These are phyloP conservation scores for Penicillium paxilli DNA, from an alignment of 495 filamentous ascomycete species.

Conservation along the genomic window DNA sequence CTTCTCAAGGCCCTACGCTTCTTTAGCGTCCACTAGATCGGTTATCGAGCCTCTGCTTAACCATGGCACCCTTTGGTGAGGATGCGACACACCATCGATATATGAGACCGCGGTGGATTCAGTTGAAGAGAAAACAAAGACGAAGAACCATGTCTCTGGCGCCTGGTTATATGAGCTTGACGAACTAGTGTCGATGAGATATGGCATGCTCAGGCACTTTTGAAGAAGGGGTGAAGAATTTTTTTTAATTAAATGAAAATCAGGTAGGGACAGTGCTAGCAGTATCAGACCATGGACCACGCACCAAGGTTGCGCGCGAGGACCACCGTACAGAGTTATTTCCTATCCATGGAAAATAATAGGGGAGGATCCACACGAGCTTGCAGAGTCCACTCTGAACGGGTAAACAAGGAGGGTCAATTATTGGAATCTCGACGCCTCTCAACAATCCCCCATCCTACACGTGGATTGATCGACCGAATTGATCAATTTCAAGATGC, in stretches of 20 bases:
- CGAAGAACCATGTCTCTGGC: no score
- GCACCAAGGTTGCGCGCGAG: not conserved
- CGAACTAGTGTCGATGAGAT: no score
- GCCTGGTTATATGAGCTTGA: not conserved
- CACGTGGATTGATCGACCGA: not conserved
- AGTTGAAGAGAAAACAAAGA: not conserved
- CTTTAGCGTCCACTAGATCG: conserved; percentile 29
- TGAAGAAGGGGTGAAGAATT: not conserved
- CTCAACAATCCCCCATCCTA: conserved; percentile 1
- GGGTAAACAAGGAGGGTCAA: conserved; percentile 48
- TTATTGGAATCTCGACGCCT: conserved; percentile 40
- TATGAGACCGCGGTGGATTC: conserved; percentile 15
- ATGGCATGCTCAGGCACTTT: no score
- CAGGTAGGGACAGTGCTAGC: not conserved
- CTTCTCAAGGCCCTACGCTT: conserved; percentile 12
- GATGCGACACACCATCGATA: conserved; percentile 21
- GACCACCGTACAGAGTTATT: conserved; percentile 14
- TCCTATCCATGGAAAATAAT: conserved; percentile 12
- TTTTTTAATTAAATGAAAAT: conserved; percentile 1
- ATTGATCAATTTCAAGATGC: conserved; percentile 11
- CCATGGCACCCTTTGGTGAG: conserved; percentile 33
- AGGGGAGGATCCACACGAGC: conserved; percentile 18
- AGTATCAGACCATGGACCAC: not conserved
- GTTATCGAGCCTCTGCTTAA: conserved; percentile 11
- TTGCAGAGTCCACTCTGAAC: conserved; percentile 9